These are phyloP conservation scores for Carpinus fangiana DNA, from an alignment of 306 rosid species.

Conservation along the genomic window DNA sequence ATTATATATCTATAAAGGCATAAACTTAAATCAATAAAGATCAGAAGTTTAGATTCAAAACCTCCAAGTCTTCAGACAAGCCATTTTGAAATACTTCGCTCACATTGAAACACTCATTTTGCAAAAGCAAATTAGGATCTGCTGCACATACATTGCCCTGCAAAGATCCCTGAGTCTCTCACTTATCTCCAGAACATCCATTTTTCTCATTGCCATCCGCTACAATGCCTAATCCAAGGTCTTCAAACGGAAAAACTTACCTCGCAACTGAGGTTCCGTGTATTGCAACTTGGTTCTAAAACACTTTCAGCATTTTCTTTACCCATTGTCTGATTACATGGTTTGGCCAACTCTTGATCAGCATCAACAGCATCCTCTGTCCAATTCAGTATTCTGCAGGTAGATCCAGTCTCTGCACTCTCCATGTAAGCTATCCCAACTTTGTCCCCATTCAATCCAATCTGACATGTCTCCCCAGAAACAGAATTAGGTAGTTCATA, in stretches of 20 bases:
- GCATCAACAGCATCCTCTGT: conserved; percentile 44
- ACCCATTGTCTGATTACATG: conserved; percentile 40
- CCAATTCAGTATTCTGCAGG: conserved; percentile 40
- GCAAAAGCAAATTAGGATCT: conserved; percentile 52
- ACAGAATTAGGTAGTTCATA: conserved; percentile 50
- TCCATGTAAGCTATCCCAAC: conserved; percentile 44
- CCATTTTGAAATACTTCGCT: conserved; percentile 46
- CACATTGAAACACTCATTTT: conserved; percentile 28
- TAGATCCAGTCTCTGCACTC: conserved; percentile 35
- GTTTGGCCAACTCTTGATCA: conserved; percentile 46
- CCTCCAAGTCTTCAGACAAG: conserved; percentile 66
- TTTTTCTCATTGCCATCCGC: conserved; percentile 69
- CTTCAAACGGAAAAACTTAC: conserved; percentile 82
- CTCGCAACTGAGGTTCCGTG: conserved; percentile 69
- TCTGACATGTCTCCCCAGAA: conserved; percentile 53
- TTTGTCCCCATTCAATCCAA: conserved; percentile 38
- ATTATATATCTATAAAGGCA: not conserved
- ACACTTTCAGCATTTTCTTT: conserved; percentile 51
- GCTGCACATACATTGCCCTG: conserved; percentile 66
- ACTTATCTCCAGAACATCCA: conserved; percentile 61
- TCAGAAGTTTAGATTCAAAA: conserved; percentile 53
- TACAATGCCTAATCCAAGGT: conserved; percentile 62
- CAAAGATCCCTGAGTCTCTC: conserved; percentile 72
- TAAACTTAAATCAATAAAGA: conserved; percentile 6
- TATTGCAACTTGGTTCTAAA: conserved; percentile 42